A percentile compares a stretch with the other conserved stretches of the same genome.
These are phyloP conservation scores for Brassica carinata DNA, from an alignment of 345 rosid species.

Conservation along the genomic window DNA sequence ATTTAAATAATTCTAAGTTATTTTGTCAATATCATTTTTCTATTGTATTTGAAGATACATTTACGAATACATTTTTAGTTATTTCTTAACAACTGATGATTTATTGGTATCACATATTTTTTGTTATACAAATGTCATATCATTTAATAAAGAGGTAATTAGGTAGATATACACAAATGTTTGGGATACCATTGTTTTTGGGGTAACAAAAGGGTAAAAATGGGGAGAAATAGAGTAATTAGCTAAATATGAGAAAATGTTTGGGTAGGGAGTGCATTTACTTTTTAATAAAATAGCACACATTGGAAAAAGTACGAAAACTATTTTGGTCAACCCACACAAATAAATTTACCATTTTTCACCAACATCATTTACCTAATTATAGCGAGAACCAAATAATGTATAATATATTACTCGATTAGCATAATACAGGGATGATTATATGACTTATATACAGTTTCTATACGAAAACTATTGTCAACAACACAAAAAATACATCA, in stretches of 20 bases:
- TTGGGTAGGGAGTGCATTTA: too few species aligned
- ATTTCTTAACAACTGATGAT: background rate
- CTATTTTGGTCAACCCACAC: background rate
- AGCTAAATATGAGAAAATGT: too few species aligned
- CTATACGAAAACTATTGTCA: background rate
- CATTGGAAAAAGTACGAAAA: background rate
- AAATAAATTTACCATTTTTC: background rate
- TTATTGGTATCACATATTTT: background rate
- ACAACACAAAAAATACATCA: background rate
- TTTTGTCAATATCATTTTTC: background rate
- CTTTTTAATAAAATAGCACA: background rate
- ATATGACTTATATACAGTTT: background rate
- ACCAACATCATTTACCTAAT: background rate
- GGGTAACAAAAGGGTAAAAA: too few species aligned
- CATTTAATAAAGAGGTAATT: background rate
- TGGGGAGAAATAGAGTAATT: too few species aligned
- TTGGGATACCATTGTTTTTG: too few species aligned
- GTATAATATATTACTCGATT: background rate
- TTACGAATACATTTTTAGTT: background rate
- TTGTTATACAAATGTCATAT: background rate
- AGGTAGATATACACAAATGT: too few species aligned
- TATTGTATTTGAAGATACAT: too few species aligned
- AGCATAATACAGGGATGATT: background rate
- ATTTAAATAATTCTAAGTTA: background rate
- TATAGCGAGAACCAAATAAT: background rate